These are phyloP conservation scores for Trifolium fragiferum DNA, from an alignment of 306 rosid species.

Conservation along the genomic window DNA sequence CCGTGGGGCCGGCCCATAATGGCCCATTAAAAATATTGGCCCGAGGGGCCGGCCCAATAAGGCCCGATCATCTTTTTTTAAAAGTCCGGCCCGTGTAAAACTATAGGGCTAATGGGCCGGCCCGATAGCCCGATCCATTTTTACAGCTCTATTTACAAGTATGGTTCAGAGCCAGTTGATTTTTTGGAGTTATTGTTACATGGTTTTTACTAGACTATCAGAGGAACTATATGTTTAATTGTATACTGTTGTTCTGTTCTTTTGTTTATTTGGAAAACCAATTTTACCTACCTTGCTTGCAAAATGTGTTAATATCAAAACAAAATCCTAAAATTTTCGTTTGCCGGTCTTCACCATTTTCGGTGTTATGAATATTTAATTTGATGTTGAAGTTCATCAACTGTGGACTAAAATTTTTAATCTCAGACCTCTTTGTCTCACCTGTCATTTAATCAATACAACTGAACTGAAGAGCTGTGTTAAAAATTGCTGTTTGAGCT, in stretches of 20 bases:
- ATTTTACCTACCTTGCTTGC: not conserved
- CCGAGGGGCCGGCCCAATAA: too few species aligned
- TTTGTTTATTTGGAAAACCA: slow-evolving; percentile 2
- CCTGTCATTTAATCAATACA: slow-evolving; percentile 28
- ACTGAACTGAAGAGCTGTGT: not conserved
- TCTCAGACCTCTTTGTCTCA: not conserved
- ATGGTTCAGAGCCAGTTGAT: slow-evolving; percentile 23
- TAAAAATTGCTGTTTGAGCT: not conserved
- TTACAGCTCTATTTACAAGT: too few species aligned
- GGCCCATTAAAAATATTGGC: too few species aligned
- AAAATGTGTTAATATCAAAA: not conserved
- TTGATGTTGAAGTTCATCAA: slow-evolving; percentile 22
- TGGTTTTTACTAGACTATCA: slow-evolving; percentile 21
- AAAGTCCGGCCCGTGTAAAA: too few species aligned
- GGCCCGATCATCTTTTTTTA: too few species aligned
- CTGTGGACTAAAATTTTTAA: not conserved
- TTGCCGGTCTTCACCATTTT: not conserved
- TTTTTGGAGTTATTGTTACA: slow-evolving; percentile 7
- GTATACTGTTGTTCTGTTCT: not conserved
- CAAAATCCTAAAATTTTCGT: not conserved
- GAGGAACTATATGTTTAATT: slow-evolving; percentile 1
- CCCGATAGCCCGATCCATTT: too few species aligned
- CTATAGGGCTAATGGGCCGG: too few species aligned
- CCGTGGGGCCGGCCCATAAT: too few species aligned
- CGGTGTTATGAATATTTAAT: slow-evolving; percentile 13